Percentiles rank a stretch among this genome's conserved stretches.
Evolutionary conservation across 2,329 filamentous ascomycete species (phyloP).

Genomic region (Penicillium sp.): DNA sequence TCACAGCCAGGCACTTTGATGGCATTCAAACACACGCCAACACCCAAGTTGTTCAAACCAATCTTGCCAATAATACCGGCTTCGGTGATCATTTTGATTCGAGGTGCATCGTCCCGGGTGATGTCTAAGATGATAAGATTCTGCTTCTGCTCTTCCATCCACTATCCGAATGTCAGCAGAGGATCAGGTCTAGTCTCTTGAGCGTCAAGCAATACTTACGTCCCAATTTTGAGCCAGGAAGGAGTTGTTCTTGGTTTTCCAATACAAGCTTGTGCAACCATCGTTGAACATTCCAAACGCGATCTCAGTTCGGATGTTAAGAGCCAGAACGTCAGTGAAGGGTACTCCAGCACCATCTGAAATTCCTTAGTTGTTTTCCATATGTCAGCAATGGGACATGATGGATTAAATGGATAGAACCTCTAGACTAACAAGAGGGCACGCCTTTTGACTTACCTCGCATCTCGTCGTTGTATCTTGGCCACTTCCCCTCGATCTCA

Average conservation of each 20-base stretch:
- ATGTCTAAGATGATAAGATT: background rate
- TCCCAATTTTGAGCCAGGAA: background rate
- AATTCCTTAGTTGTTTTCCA: background rate
- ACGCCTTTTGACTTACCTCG: background rate
- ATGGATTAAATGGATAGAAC: no score
- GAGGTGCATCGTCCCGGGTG: background rate
- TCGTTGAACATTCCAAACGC: constrained; percentile 1
- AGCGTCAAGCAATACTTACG: background rate
- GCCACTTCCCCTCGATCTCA: background rate
- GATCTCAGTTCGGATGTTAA: background rate
- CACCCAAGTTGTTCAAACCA: background rate
- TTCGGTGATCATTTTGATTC: background rate
- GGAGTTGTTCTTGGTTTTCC: background rate
- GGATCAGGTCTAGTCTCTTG: background rate
- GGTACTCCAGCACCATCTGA: background rate
- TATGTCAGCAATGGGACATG: background rate
- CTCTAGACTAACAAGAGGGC: background rate
- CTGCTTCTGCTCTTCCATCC: background rate
- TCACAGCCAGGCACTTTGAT: background rate
- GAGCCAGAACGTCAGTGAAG: background rate
- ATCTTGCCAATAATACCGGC: background rate
- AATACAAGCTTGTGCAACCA: background rate
- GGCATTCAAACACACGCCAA: background rate
- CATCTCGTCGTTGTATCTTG: background rate
- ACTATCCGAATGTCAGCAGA: background rate